phyloP scores from a whole-genome alignment of 257 asterid genomes.

The Solanum rostratum region DNA sequence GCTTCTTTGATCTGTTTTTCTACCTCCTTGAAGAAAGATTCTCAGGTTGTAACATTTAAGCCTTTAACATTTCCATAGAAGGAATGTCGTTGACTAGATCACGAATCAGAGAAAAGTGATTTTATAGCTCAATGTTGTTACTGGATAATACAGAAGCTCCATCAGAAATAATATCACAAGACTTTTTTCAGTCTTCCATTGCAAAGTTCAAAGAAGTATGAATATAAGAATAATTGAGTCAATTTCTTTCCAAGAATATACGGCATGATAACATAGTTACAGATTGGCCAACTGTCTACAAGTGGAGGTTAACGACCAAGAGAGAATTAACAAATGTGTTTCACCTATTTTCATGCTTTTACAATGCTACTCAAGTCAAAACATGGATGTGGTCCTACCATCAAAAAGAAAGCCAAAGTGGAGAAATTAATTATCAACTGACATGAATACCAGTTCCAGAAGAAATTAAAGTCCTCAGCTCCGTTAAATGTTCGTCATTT shows the following conservation, averaged over 20 bases:
- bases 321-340: not conserved
- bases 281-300: slow-evolving; percentile 1
- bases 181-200: not conserved
- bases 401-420: not conserved
- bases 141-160: not conserved
- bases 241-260: slow-evolving; percentile 3
- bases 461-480: slow-evolving; percentile 34
- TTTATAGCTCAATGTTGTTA: not conserved
- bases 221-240: not conserved
- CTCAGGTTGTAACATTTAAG: not conserved
- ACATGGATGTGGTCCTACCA: slow-evolving; percentile 3
- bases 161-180: not conserved
- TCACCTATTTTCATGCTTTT: slow-evolving; percentile 3
- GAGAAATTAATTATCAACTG: slow-evolving; percentile 1
- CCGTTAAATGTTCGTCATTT: slow-evolving; percentile 37
- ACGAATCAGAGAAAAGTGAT: not conserved
- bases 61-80: not conserved
- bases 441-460: slow-evolving; percentile 7
- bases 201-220: not conserved
- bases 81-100: not conserved
- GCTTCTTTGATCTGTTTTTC: not conserved
- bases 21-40: not conserved
- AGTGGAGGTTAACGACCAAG: slow-evolving; percentile 1
- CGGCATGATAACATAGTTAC: slow-evolving; percentile 11
- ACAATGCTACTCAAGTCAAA: slow-evolving; percentile 6